Evolutionary conservation across 495 filamentous ascomycete genomes (phyloP), one percentile per base, ranked within the genome.

Genomic region (Aspergillus avenaceus): DNA sequence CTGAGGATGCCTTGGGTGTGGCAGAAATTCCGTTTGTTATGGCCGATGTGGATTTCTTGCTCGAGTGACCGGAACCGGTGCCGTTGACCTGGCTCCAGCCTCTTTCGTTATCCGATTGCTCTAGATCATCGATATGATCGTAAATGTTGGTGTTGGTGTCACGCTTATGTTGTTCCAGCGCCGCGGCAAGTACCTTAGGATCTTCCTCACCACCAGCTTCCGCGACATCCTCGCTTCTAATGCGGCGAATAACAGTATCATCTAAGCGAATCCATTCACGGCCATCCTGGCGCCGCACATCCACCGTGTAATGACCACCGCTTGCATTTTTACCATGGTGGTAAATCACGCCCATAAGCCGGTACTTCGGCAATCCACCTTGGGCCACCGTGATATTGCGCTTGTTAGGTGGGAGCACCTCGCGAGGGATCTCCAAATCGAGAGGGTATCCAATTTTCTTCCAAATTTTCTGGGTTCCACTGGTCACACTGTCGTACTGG

Each of bases 291-390:
- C 93, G 86, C 34, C 90, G 83, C 21, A 96, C 88, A 69, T 98
- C 93, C 2, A 95, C 95, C 2, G 93, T 98, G 64, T 98, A 98
- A 62, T 98, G 93, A 16, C 93, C 93, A 37, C 88, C 91, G 51
- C 87, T 89, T 21, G 93, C 93, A 61, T 90, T 91, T 70, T 95
- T 97, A 34, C 93, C 93, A 51, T 97, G 95, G 58, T 98, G 93
- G 61, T 98, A 98, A 25, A 98, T 90, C 19, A 95, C 93, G n/a
- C 85, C 85, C 60, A 83, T 90, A 4, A 98, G 80, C 16, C 81
- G 80, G 63, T 98, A 98, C 61, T 83, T 85, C 1, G 89, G 88
- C 26, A 84, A 71, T 5, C 83, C 83, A 22, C 83, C 81, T 28
- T 86, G 82, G 14, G 74, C 71, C 27, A 80, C 71, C 53, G 86